Base-by-base conservation (phyloP, 805 yeast species). In the Wickerhamiella siamensis region DNA sequence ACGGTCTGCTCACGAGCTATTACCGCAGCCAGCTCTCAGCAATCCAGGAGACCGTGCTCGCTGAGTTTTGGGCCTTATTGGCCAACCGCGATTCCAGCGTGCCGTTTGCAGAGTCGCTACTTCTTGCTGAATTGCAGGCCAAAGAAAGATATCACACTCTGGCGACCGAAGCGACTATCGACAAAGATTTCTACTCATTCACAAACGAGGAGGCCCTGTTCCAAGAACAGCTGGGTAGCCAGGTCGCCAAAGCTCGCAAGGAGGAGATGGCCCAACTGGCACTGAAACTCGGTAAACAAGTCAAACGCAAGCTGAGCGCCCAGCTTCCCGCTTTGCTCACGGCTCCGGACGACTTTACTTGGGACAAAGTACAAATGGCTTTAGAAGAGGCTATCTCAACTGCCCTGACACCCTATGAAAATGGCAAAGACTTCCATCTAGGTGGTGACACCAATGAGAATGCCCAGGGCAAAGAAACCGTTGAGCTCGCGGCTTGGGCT, bases 401-500 rank as follows among this genome's bases (percentile, higher is more conserved):
- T 2, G 47, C 61, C 1, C 47, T 71, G 36, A 31, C 48, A 10
- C 65, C 57, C 36, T 68, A 45, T 32, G 46, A 46, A 5, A 50
- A 47, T 5, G 62, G 55, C 15, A 37, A 31, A 15, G 86, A 83
- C 52, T 82, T 84, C 50, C 73, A 72, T 20, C 60, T 86, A 5
- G 95, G 91, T 0, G 65, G 76, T 2, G 38, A 64, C 2, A 56
- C 50, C 0, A 67, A 59, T 3, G 65, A 64, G 20, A 77, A 75
- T 50, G 45, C 46, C 2, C 51, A 54, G 2, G 66, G 74, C 1
- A 57, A 62, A 6, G 51, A 54, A n/a, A 64, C 63, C 31, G 62
- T 84, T 31, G 63, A 69, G 35, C 65, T 64, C 49, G 60, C 63
- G 27, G 71, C 83, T 2, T 88, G 97, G 96, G 57, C 61, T 24